These are phyloP conservation scores for Forsythia viridissima DNA, from an alignment of 257 asterid species.

Conservation along the genomic window DNA sequence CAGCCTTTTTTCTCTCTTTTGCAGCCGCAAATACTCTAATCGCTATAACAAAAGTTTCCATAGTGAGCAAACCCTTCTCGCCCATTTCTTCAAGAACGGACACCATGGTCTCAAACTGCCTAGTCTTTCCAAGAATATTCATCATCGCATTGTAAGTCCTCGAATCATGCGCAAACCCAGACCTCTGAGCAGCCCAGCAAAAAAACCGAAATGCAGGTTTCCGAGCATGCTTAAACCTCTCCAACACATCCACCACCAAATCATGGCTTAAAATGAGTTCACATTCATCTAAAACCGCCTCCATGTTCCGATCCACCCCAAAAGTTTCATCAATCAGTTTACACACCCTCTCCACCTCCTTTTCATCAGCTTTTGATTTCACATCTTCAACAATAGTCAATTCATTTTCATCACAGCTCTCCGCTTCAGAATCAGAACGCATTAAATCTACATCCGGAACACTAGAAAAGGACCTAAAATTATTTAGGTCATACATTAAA, in stretches of 20 bases:
- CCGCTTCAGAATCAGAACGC: conserved; percentile 44
- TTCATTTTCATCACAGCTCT: conserved; percentile 33
- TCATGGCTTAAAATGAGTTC: conserved; percentile 59
- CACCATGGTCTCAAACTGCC: conserved; percentile 93
- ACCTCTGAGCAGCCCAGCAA: conserved; percentile 64
- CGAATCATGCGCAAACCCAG: conserved; percentile 62
- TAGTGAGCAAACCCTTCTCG: conserved; percentile 62
- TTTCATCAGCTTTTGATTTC: conserved; percentile 42
- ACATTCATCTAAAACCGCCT: conserved; percentile 79
- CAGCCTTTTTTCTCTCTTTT: conserved; percentile 78
- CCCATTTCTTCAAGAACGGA: conserved; percentile 87
- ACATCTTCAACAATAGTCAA: conserved; percentile 23
- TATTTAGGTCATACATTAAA: conserved; percentile 5
- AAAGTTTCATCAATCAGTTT: conserved; percentile 75
- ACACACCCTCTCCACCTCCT: conserved; percentile 74
- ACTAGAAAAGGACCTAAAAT: conserved; percentile 43
- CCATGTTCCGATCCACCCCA: conserved; percentile 84
- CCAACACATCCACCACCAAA: conserved; percentile 69
- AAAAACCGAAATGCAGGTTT: conserved; percentile 90
- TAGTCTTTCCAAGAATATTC: conserved; percentile 71
- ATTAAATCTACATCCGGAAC: conserved; percentile 27
- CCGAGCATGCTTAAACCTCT: conserved; percentile 77
- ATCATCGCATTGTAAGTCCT: conserved; percentile 73
- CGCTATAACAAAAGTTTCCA: conserved; percentile 64
- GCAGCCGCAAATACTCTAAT: conserved; percentile 81